Conservation (phyloP, 768 basidiomycete genomes). For the Baorangia bicolor region DNA sequence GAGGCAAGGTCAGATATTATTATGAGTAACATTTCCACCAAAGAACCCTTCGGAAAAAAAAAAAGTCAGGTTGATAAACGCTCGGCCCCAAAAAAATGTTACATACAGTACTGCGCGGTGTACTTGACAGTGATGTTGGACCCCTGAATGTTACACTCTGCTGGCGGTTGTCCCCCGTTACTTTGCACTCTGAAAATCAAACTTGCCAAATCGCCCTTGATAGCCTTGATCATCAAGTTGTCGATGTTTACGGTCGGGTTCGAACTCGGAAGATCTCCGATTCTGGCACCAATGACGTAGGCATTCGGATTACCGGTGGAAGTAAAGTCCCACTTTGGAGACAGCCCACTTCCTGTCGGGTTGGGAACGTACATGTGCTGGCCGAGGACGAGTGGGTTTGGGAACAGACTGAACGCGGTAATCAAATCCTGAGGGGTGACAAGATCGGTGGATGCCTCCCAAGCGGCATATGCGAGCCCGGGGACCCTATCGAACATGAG, state of each 20-base stretch:
- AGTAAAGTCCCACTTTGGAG: slow-evolving; percentile 59
- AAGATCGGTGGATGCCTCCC: slow-evolving; percentile 18
- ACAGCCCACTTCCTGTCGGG: slow-evolving; percentile 40
- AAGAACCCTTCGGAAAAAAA: slow-evolving; percentile 1
- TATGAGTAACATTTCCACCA: not conserved
- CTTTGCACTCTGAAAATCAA: slow-evolving; percentile 54
- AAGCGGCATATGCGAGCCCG: slow-evolving; percentile 32
- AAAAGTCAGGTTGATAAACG: not conserved
- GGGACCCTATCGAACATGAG: slow-evolving; percentile 31
- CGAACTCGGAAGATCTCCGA: slow-evolving; percentile 42
- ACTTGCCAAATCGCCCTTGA: slow-evolving; percentile 49
- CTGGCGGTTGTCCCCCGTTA: slow-evolving; percentile 52
- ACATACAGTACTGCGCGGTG: slow-evolving; percentile 51
- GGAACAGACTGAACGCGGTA: slow-evolving; percentile 5
- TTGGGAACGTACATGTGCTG: slow-evolving; percentile 60
- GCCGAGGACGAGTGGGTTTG: slow-evolving; percentile 34
- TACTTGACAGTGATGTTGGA: slow-evolving; percentile 49
- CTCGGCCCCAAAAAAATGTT: not conserved
- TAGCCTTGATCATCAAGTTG: slow-evolving; percentile 50
- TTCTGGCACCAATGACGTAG: slow-evolving; percentile 47
- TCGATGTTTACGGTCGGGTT: slow-evolving; percentile 46
- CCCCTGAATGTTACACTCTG: slow-evolving; percentile 45
- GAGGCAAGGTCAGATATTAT: not conserved
- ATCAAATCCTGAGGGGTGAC: slow-evolving; percentile 19
- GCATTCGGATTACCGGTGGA: slow-evolving; percentile 43